Evolutionary conservation across 805 yeast species (phyloP).

Genomic region (Deakozyma indianensis): DNA sequence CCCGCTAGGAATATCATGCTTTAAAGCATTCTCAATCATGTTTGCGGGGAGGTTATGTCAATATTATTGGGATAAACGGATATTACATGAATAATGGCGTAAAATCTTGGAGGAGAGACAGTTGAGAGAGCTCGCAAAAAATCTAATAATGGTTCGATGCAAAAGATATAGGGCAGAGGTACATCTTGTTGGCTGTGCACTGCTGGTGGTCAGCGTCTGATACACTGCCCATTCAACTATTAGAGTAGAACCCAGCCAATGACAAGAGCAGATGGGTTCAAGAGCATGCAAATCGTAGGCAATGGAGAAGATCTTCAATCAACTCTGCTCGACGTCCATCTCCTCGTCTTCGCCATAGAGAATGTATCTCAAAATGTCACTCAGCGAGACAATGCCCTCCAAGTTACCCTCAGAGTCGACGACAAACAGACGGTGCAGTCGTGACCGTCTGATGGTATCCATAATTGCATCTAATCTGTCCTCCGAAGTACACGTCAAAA

Average conservation of each 20-base stretch:
- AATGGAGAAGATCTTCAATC: no score
- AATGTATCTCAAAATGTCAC: constrained; percentile 79
- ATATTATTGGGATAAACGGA: constrained; percentile 1
- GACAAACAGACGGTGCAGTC: constrained; percentile 83
- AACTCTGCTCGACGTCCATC: background rate
- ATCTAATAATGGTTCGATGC: no score
- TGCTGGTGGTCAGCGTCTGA: no score
- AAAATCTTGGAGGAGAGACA: no score
- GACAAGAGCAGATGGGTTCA: no score
- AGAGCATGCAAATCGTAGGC: no score
- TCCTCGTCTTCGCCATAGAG: constrained; percentile 39
- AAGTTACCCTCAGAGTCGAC: constrained; percentile 73
- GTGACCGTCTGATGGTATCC: constrained; percentile 83
- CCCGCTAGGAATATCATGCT: background rate
- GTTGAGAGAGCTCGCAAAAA: no score
- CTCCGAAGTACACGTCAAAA: constrained; percentile 79
- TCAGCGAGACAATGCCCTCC: constrained; percentile 73
- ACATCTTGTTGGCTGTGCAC: no score
- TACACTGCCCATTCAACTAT: no score
- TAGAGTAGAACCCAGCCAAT: no score
- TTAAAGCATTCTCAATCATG: background rate
- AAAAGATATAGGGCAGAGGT: no score
- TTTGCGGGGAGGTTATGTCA: constrained; percentile 5
- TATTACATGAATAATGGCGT: background rate
- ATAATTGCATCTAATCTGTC: constrained; percentile 80